phyloP scores from a whole-genome alignment of 352 stramenopile species.

The Globisporangium barbulae region DNA sequence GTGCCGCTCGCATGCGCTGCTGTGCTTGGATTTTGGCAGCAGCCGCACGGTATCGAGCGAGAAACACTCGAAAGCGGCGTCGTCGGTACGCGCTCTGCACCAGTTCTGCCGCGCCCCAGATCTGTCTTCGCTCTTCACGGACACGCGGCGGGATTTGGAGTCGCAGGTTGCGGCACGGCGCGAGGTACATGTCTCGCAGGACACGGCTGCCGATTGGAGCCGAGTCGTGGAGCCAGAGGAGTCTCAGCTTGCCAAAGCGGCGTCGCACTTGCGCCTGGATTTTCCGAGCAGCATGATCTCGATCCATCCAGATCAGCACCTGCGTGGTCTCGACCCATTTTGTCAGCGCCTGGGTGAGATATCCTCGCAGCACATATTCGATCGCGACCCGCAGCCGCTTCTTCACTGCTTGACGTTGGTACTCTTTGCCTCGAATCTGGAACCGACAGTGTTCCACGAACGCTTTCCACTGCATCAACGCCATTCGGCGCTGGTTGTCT shows the following conservation, averaged over 20 bases:
- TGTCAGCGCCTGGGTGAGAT: conserved; percentile 51
- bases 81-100: conserved; percentile 58
- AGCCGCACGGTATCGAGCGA: conserved; percentile 49
- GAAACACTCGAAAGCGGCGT: conserved; percentile 48
- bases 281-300: conserved; percentile 40
- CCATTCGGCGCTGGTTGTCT: conserved; percentile 66
- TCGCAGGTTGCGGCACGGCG: conserved; percentile 27
- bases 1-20: conserved; percentile 46
- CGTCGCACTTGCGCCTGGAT: conserved; percentile 59
- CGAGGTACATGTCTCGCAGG: conserved; percentile 60
- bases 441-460: conserved; percentile 61
- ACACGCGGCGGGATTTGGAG: conserved; percentile 53
- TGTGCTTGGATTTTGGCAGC: conserved; percentile 59
- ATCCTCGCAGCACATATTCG: conserved; percentile 62
- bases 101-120: conserved; percentile 54
- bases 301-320: conserved; percentile 53
- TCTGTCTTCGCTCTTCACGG: conserved; percentile 44
- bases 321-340: conserved; percentile 59
- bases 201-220: conserved; percentile 37
- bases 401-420: conserved; percentile 54
- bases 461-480: conserved; percentile 81
- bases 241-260: conserved; percentile 27
- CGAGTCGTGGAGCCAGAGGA: conserved; percentile 42
- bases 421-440: conserved; percentile 47
- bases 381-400: conserved; percentile 64